phyloP scores from a whole-genome alignment of 345 rosid genomes.

The Rhizophora mangle region DNA sequence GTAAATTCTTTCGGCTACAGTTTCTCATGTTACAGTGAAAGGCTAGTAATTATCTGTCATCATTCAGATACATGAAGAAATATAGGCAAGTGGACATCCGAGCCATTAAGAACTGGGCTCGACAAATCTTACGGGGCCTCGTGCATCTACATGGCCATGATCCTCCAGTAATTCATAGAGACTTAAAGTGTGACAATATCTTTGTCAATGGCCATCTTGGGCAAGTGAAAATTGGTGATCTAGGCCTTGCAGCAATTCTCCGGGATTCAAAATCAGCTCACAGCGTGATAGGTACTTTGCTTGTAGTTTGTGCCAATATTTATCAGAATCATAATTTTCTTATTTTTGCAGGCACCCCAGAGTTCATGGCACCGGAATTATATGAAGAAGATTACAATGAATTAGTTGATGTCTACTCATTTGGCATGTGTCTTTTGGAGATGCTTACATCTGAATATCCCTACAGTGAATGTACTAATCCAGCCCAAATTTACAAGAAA shows the following conservation, averaged over 20 bases:
- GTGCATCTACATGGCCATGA: conserved; percentile 54
- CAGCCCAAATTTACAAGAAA: conserved; percentile 42
- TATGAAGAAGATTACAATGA: conserved; percentile 36
- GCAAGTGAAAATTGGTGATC: conserved; percentile 65
- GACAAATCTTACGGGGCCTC: conserved; percentile 58
- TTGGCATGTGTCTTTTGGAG: conserved; percentile 36
- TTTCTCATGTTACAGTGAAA: background rate
- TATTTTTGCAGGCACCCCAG: conserved; percentile 26
- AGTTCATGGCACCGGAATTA: conserved; percentile 37
- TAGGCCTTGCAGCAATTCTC: conserved; percentile 66
- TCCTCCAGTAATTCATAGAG: conserved; percentile 65
- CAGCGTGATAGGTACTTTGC: conserved; percentile 48
- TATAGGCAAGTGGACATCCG: conserved; percentile 52
- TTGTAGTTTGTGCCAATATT: background rate
- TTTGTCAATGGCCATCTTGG: conserved; percentile 71
- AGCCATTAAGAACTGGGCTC: conserved; percentile 60
- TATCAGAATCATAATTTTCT: background rate
- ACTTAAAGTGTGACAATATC: conserved; percentile 61
- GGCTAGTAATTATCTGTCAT: conserved; percentile 2
- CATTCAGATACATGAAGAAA: conserved; percentile 53
- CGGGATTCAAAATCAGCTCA: conserved; percentile 46
- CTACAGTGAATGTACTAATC: conserved; percentile 33
- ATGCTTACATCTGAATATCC: conserved; percentile 33
- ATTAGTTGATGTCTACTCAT: conserved; percentile 35
- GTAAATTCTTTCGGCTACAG: background rate